Evolutionary conservation across 345 rosid genomes (phyloP), one percentile per base, ranked within the genome.

Genomic region (Xanthoceras sorbifolium): DNA sequence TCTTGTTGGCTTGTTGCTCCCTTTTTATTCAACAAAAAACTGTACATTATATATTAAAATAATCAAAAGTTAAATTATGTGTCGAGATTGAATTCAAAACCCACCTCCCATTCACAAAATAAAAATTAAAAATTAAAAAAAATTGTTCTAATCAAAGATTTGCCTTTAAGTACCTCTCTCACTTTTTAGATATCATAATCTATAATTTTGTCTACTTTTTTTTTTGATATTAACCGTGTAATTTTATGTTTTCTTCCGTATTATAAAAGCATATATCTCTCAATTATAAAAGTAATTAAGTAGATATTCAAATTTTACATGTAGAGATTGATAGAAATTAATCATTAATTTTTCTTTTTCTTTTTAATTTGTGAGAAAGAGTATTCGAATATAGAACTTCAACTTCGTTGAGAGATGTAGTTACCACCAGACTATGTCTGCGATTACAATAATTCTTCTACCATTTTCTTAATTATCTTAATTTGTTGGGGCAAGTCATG

Each of bases 81-180:
- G 3, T 6, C 20, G 25, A 23, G 14, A 72, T 52, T 20, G 28
- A 57, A n/a, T 36, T 23, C 25, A 38, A 72, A n/a, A 38, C 54
- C 52, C 29, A 25, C 40, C 25, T 42, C 6, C 46, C 31, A 15
- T 40, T 1, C 29, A 72, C 5, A 38, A 9, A 42, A 71, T 7
- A 32, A n/a, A 44, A 46, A 29, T 5, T 71, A 11, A 34, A n/a
- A n/a, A n/a, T n/a, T n/a, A 52, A 31, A 31, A 34, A 32, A 36
- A 36, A 1, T 72, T 60, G 50, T 31, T 60, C 32, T 3, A 46
- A 67, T 76, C 69, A 69, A 77, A 69, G 75, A 69, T 77, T 77
- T 77, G 61, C 48, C 14, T 70, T n/a, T 60, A 31, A 59, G 44
- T 28, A 18, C 26, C 40, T 69, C 48, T 69, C 22, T 38, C 48